Conservation (phyloP, 2,329 filamentous ascomycete genomes). For the Aspergillus hortae region DNA sequence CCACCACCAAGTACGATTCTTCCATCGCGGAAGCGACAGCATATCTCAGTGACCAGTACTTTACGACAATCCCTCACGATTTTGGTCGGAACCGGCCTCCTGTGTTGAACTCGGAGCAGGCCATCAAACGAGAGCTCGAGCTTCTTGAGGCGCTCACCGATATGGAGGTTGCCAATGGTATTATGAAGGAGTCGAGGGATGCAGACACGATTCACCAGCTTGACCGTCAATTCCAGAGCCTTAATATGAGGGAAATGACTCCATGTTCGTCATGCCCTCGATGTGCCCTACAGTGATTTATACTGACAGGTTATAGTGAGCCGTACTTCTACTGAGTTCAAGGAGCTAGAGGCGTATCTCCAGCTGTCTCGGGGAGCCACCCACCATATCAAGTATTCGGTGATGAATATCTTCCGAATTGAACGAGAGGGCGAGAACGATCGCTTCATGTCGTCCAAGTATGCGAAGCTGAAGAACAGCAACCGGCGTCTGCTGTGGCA, state of each 20-base stretch:
- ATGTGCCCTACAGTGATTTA: not conserved
- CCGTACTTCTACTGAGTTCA: slow-evolving; percentile 58
- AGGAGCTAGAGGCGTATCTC: slow-evolving; percentile 64
- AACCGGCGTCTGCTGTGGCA: slow-evolving; percentile 83
- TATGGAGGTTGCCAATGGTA: slow-evolving; percentile 76
- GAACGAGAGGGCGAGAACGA: slow-evolving; percentile 68
- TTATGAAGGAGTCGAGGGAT: slow-evolving; percentile 66
- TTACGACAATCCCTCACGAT: slow-evolving; percentile 75
- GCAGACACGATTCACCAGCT: slow-evolving; percentile 58
- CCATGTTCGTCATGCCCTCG: slow-evolving; percentile 37
- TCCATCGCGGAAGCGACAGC: slow-evolving; percentile 48
- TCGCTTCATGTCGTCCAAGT: slow-evolving; percentile 60
- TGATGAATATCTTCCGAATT: slow-evolving; percentile 79
- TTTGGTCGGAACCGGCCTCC: slow-evolving; percentile 74
- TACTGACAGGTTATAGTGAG: slow-evolving; percentile 45
- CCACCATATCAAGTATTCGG: slow-evolving; percentile 48
- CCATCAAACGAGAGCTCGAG: slow-evolving; percentile 73
- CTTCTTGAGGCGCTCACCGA: slow-evolving; percentile 77
- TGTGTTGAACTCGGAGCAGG: slow-evolving; percentile 54
- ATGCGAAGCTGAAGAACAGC: slow-evolving; percentile 50
- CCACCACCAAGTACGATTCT: slow-evolving; percentile 43
- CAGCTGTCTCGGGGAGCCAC: slow-evolving; percentile 63
- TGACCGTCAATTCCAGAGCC: slow-evolving; percentile 68
- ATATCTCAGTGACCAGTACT: slow-evolving; percentile 71
- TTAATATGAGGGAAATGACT: slow-evolving; percentile 74